Evolutionary conservation across 192 early-diverging fungal genomes (phyloP).

Genomic region (Podochytrium sp.): DNA sequence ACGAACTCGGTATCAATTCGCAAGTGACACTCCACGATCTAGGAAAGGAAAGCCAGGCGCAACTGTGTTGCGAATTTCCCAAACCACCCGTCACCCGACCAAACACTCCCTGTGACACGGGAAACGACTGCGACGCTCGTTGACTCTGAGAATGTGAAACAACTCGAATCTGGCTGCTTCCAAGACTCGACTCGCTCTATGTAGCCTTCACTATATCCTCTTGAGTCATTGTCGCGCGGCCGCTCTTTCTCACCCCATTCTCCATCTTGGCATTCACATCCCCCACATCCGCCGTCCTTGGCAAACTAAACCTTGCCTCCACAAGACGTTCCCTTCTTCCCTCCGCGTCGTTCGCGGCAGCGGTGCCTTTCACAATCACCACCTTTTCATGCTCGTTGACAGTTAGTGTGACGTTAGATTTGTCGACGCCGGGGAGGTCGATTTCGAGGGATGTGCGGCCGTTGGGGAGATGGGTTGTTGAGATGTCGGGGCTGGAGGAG

Average conservation of each 20-base stretch:
- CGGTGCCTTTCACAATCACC: slow-evolving; percentile 22
- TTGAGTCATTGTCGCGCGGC: background rate
- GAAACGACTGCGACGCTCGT: no score
- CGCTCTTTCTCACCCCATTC: slow-evolving; percentile 15
- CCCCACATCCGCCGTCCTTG: slow-evolving; percentile 9
- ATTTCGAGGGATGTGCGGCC: slow-evolving; percentile 17
- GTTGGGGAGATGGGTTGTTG: slow-evolving; percentile 11
- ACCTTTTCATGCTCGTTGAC: slow-evolving; percentile 28
- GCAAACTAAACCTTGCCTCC: slow-evolving; percentile 14
- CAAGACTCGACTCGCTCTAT: no score
- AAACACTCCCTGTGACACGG: no score
- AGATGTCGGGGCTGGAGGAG: background rate
- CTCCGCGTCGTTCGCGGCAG: background rate
- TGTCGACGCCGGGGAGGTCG: slow-evolving; percentile 30
- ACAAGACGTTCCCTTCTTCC: slow-evolving; percentile 15
- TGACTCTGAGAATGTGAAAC: no score
- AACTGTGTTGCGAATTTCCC: no score
- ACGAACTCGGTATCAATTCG: no score
- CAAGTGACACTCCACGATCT: no score
- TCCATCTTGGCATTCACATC: slow-evolving; percentile 27
- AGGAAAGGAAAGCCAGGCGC: no score
- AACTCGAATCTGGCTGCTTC: no score
- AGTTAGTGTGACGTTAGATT: slow-evolving; percentile 21
- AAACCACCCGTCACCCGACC: no score
- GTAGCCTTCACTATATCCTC: no score